Conservation (phyloP, 2,329 filamentous ascomycete genomes). For the Ilyonectria destructans region DNA sequence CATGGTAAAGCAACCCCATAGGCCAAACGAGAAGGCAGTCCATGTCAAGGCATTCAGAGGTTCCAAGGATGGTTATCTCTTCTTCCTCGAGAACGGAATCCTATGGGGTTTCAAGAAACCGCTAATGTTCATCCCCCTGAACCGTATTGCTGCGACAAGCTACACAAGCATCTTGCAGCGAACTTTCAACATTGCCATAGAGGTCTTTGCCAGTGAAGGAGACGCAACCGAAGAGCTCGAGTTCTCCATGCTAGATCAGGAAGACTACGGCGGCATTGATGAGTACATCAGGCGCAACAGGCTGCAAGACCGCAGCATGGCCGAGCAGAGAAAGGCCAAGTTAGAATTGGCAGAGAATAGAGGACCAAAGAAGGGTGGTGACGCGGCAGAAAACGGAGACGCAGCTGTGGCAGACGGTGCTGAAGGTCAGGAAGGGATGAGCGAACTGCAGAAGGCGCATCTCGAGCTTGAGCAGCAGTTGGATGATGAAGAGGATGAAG, state of each 20-base stretch:
- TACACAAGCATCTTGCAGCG: slow-evolving; percentile 79
- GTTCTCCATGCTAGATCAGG: slow-evolving; percentile 80
- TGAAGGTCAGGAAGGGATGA: slow-evolving; percentile 57
- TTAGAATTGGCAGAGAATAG: slow-evolving; percentile 74
- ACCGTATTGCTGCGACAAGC: slow-evolving; percentile 74
- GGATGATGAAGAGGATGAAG: slow-evolving; percentile 76
- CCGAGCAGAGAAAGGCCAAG: slow-evolving; percentile 78
- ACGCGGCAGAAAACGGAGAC: slow-evolving; percentile 57
- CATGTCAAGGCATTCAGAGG: slow-evolving; percentile 78
- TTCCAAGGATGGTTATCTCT: slow-evolving; percentile 79
- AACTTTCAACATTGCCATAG: slow-evolving; percentile 79
- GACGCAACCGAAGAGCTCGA: slow-evolving; percentile 74
- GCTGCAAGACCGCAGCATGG: slow-evolving; percentile 79
- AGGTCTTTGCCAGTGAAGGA: slow-evolving; percentile 67
- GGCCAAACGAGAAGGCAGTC: slow-evolving; percentile 75
- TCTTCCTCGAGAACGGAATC: slow-evolving; percentile 78
- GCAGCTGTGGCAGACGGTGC: slow-evolving; percentile 54
- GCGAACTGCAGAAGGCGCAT: slow-evolving; percentile 67
- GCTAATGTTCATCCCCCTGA: slow-evolving; percentile 74
- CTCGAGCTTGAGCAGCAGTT: slow-evolving; percentile 68
- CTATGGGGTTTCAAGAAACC: slow-evolving; percentile 82
- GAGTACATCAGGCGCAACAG: slow-evolving; percentile 74
- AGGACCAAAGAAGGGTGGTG: slow-evolving; percentile 61
- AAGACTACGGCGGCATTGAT: slow-evolving; percentile 77
- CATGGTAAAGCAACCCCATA: slow-evolving; percentile 69